Evolutionary conservation across 2,329 filamentous ascomycete species (phyloP), one percentile per base, ranked within the genome.

Genomic region (Exophiala sp.): DNA sequence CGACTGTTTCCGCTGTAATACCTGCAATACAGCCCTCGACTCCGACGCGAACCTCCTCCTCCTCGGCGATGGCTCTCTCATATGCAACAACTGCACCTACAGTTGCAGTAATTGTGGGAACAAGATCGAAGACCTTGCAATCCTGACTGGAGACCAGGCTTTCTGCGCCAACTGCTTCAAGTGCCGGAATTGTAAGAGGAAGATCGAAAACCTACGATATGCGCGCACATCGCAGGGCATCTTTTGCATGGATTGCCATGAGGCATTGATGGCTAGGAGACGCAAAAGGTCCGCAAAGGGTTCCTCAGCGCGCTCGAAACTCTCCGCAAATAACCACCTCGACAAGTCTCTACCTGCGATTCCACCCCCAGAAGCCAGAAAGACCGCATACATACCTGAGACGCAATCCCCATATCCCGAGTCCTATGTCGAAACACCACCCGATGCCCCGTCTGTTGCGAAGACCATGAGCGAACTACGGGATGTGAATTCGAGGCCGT

Each of bases 21-120:
- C 89, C 52, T 99, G 92, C 78, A 84, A 85, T 67, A 96, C 91
- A 57, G 85, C 96, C 54, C 90, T 99, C 74, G 94, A 99, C 76
- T 97, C 94, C 58, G 92, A 99, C 69, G 94, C 94, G 65, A 97
- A 97, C 73, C 86, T 99, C 46, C 85, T 99, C 47, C 87, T 99
- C 21, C 88, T 99, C 60, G 94, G 94, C 70, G 94, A 99, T 75
- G 94, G 94, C 62, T 97, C 92, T 14, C 84, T 99, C 62, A 97
- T 99, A 65, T 99, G 94, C 80, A 97, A 96, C 77, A 96, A 96
- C 73, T 99, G 94, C 77, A 97, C 94, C 50, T 99, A 99, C 72
- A 96, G 91, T 79, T 99, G 94, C 78, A 96, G 86, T 72, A 91
- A 91, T 50, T 99, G 94, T 73, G 85, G 86, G 55, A 92, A 95